These are phyloP conservation scores for Backusella luteola DNA, from an alignment of 192 early-diverging fungal species.

Conservation along the genomic window DNA sequence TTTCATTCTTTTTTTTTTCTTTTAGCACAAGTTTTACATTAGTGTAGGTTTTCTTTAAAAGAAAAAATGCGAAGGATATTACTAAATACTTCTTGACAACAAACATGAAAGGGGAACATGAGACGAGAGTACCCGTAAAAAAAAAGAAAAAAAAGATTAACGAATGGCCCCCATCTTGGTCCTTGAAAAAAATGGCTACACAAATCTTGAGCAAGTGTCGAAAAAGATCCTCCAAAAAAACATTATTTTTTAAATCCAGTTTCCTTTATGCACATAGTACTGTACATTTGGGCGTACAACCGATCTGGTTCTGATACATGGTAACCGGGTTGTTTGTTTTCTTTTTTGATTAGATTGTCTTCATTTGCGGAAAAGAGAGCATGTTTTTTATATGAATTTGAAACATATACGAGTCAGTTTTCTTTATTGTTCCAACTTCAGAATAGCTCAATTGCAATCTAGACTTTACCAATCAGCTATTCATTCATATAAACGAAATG, in stretches of 20 bases:
- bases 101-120: neutral
- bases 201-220: neutral
- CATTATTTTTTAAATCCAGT: neutral
- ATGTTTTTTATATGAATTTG: neutral
- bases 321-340: neutral
- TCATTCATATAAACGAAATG: neutral
- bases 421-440: neutral
- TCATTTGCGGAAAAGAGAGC: neutral
- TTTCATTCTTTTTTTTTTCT: neutral
- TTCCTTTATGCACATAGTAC: neutral
- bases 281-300: constrained; percentile 1
- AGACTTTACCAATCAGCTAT: neutral
- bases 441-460: neutral
- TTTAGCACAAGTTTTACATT: neutral
- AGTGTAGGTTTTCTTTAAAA: neutral
- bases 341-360: neutral
- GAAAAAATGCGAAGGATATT: neutral
- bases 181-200: neutral
- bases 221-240: neutral
- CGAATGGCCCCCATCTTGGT: neutral
- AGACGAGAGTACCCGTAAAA: neutral
- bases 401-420: neutral
- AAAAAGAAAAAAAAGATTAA: neutral
- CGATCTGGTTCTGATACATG: neutral
- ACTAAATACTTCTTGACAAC: neutral